phyloP scores from a whole-genome alignment of 768 basidiomycete genomes.

The Mrakia gelida region DNA sequence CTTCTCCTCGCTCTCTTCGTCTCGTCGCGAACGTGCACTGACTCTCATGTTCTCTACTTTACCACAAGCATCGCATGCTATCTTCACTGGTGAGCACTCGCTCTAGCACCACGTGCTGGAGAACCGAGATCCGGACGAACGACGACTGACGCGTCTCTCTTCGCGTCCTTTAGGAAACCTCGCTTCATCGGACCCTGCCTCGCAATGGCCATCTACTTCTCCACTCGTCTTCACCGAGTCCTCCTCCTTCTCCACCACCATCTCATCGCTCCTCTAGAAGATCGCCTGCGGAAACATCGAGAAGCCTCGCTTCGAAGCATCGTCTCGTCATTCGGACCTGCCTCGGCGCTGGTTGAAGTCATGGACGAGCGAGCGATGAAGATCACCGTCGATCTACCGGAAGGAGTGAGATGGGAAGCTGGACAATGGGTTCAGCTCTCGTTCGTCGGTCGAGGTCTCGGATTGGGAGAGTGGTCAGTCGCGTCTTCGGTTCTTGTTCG shows the following conservation, averaged over 20 bases:
- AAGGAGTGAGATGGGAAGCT: conserved; percentile 10
- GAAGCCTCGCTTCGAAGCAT: background rate
- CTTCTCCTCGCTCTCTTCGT: background rate
- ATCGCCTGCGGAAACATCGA: background rate
- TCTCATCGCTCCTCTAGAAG: conserved; percentile 1
- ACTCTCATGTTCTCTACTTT: background rate
- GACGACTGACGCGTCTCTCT: too few relatives aligned
- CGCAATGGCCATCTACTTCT: conserved; percentile 14
- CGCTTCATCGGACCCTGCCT: background rate
- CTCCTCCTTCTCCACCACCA: background rate
- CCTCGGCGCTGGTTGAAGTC: background rate
- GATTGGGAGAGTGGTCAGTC: conserved; percentile 20
- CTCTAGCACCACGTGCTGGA: too few relatives aligned
- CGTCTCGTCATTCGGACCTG: background rate
- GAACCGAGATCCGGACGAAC: background rate
- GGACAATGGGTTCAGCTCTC: conserved; percentile 24
- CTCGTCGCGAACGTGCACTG: background rate
- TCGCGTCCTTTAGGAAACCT: background rate
- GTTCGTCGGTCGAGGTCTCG: conserved; percentile 7
- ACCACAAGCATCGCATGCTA: conserved; percentile 1
- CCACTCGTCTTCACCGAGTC: conserved; percentile 3
- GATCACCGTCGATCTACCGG: conserved; percentile 8
- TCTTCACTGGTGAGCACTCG: conserved; percentile 2
- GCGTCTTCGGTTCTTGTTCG: background rate
- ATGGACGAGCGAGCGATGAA: conserved; percentile 26